These are phyloP conservation scores for Colletotrichum caudatum DNA, from an alignment of 2,329 filamentous ascomycete genomes.

Conservation along the genomic window DNA sequence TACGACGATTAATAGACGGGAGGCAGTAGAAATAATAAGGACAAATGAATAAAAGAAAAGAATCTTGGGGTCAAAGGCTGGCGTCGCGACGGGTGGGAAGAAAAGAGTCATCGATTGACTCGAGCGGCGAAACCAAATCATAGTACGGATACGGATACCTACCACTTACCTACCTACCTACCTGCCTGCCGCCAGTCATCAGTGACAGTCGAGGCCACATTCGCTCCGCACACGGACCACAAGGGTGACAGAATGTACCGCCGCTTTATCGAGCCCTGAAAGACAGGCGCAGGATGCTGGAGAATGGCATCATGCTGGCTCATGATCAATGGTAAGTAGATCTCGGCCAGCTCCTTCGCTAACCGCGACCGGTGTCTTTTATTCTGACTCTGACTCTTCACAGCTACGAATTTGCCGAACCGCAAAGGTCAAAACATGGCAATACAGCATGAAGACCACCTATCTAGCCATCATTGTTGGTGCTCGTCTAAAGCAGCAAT, in stretches of 20 bases:
- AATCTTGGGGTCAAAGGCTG: background rate
- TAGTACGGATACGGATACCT: background rate
- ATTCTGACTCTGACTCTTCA: background rate
- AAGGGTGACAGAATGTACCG: conserved; percentile 17
- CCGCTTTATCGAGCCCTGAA: conserved; percentile 17
- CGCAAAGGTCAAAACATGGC: background rate
- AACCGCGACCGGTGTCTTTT: rapidly evolving
- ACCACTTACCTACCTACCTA: no score
- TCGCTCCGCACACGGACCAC: conserved; percentile 1
- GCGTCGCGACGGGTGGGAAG: background rate
- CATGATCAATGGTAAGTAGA: background rate
- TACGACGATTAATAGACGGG: conserved; percentile 32
- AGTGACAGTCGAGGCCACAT: conserved; percentile 31
- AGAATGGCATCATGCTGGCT: background rate
- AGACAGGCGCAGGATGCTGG: no score
- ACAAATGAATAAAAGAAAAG: background rate
- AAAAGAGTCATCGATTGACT: conserved; percentile 41
- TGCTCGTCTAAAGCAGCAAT: conserved; percentile 25
- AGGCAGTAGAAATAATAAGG: background rate
- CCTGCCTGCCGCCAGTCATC: background rate
- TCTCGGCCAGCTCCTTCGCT: no score
- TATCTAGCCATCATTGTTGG: background rate
- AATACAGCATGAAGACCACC: background rate
- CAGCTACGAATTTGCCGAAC: background rate
- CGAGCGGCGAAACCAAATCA: conserved; percentile 35